Base-by-base conservation (phyloP, 495 filamentous ascomycete species). In the Aspergillus leporis region DNA sequence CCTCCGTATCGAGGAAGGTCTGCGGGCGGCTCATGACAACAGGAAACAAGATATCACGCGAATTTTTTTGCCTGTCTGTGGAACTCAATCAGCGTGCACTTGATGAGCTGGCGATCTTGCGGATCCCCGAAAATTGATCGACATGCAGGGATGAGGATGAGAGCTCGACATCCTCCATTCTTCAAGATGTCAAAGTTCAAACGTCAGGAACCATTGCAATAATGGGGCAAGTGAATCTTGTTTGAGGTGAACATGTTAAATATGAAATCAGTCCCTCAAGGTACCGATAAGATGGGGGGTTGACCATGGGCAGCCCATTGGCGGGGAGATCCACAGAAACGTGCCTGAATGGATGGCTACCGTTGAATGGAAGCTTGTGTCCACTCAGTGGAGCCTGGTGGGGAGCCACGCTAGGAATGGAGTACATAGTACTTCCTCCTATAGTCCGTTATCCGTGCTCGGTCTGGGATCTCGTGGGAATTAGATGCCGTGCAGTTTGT, bases 311-410 rank as follows among this genome's bases (percentile, higher is more conserved):
- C 43, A 48, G 40, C 54, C 43, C 43, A 56, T 56, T 66, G 66
- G 62, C 62, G 51, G 52, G n/a, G 55, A 46, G 38, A 9, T 30
- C 23, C 43, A 53, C 50, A 18, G 45, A 51, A 75, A 75, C 72
- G 72, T 75, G 72, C 64, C 53, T 40, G 65, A 70, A 75, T 69
- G 70, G 69, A 61, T 73, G 72, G 72, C 66, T 67, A 59, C 54
- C 46, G 67, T 58, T 52, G 58, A 51, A 57, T 52, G 58, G 51
- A 57, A 51, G 54, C 51, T 61, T 51, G 41, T 40, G 23, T 30
- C 60, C 30, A 51, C 18, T 40, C 23, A 14, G 60, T 61, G 59
- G 54, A 61, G 58, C 23, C 25, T n/a, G 41, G 53, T 56, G 53
- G 53, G 53, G 53, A 48, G 23, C 50, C 50, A 52, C 50, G 50